These are phyloP conservation scores for Fragilariopsis cylindrus DNA, from an alignment of 108 stramenopile genomes.

Conservation along the genomic window DNA sequence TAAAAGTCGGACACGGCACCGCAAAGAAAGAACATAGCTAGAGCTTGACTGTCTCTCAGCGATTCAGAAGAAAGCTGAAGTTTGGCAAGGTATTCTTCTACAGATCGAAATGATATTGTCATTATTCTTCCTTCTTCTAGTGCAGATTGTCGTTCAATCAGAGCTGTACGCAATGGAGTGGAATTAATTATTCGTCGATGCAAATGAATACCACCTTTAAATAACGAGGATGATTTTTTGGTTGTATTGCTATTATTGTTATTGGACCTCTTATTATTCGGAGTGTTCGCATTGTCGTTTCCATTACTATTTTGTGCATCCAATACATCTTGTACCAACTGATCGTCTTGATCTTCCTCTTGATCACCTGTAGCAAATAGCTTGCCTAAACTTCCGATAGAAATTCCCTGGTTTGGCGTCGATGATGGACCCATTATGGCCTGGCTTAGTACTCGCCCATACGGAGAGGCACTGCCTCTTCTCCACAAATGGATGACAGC, in stretches of 20 bases:
- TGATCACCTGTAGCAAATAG: slow-evolving; percentile 57
- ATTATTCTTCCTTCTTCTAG: slow-evolving; percentile 61
- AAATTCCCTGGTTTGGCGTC: slow-evolving; percentile 47
- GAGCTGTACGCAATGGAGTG: slow-evolving; percentile 44
- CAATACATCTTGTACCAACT: slow-evolving; percentile 42
- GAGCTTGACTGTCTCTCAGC: slow-evolving; percentile 52
- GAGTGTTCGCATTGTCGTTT: neutral
- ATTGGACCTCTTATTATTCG: too few relatives aligned
- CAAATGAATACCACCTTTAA: slow-evolving; percentile 32
- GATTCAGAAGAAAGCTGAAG: slow-evolving; percentile 60
- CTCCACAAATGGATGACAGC: slow-evolving; percentile 90
- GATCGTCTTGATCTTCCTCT: slow-evolving; percentile 53
- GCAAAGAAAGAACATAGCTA: slow-evolving; percentile 84
- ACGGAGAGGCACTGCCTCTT: slow-evolving; percentile 74
- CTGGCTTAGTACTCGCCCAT: slow-evolving; percentile 66
- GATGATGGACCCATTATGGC: slow-evolving; percentile 35
- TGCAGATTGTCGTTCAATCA: slow-evolving; percentile 47
- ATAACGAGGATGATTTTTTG: slow-evolving; percentile 10
- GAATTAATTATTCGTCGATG: slow-evolving; percentile 63
- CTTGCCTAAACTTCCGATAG: slow-evolving; percentile 49
- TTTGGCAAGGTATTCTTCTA: slow-evolving; percentile 86
- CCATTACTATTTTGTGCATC: slow-evolving; percentile 36
- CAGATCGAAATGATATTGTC: slow-evolving; percentile 77
- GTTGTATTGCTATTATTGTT: slow-evolving; percentile 13
- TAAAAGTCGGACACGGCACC: slow-evolving; percentile 98